Evolutionary conservation across 2,329 filamentous ascomycete species (phyloP).

Genomic region (Diplocarpon rosae): DNA sequence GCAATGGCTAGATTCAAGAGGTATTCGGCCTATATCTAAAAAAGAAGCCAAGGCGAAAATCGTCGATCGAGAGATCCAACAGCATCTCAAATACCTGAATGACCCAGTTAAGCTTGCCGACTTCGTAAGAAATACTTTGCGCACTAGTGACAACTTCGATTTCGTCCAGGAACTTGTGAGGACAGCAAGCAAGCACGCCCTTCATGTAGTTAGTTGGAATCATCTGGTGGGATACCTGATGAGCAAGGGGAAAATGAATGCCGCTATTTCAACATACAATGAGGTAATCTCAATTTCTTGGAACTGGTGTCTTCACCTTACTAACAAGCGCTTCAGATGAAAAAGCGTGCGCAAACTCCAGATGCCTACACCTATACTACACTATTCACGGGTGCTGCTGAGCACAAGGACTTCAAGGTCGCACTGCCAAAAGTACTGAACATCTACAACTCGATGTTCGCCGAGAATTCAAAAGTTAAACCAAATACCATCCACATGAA

Average conservation of each 20-base stretch:
- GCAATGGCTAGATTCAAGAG: slow-evolving; percentile 19
- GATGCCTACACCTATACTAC: slow-evolving; percentile 77
- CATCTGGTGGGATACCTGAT: slow-evolving; percentile 65
- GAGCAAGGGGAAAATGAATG: slow-evolving; percentile 44
- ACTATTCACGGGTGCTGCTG: slow-evolving; percentile 64
- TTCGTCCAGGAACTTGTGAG: slow-evolving; percentile 60
- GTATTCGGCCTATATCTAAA: slow-evolving; percentile 11
- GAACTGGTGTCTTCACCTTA: too few relatives aligned
- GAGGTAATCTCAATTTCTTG: slow-evolving; percentile 43
- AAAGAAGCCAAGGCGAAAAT: background rate
- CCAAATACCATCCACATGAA: slow-evolving; percentile 80
- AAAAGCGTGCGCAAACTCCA: slow-evolving; percentile 75
- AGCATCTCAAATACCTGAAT: slow-evolving; percentile 21
- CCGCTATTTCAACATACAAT: slow-evolving; percentile 75
- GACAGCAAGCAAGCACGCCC: slow-evolving; percentile 51
- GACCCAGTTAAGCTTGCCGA: slow-evolving; percentile 66
- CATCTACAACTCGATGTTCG: slow-evolving; percentile 66
- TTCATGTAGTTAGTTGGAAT: slow-evolving; percentile 78
- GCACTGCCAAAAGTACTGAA: slow-evolving; percentile 59
- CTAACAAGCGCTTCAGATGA: slow-evolving; percentile 54
- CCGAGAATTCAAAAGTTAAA: slow-evolving; percentile 49
- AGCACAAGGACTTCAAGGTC: slow-evolving; percentile 43
- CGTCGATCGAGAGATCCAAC: slow-evolving; percentile 8
- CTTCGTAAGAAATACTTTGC: slow-evolving; percentile 51
- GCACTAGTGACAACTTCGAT: slow-evolving; percentile 42